Conservation (phyloP, 176 grass and related monocot species). For the Carex parvula region DNA sequence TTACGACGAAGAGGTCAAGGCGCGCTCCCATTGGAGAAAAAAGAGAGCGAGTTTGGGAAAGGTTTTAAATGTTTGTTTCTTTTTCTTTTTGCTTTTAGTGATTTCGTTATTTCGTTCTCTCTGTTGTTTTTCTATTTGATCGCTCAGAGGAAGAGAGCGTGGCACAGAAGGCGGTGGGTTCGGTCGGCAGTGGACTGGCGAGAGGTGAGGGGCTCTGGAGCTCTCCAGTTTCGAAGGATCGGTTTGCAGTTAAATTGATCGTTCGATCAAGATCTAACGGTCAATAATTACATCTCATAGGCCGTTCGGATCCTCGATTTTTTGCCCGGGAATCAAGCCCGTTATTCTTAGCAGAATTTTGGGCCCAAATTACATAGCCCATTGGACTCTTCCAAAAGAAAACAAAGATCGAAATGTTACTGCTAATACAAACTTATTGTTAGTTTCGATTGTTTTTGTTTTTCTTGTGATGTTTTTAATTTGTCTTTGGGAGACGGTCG, state of each 20-base stretch:
- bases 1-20: not conserved
- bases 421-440: too few species aligned
- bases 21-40: conserved; percentile 10
- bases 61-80: not conserved
- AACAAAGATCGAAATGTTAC: too few species aligned
- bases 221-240: not conserved
- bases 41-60: not conserved
- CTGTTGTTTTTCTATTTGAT: not conserved
- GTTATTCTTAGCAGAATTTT: not conserved
- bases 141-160: not conserved
- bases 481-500: too few species aligned
- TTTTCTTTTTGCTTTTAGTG: not conserved
- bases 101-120: not conserved
- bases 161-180: conserved; percentile 6
- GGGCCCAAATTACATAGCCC: not conserved
- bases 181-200: not conserved
- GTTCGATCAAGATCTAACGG: not conserved
- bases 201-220: conserved; percentile 18
- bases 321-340: not conserved
- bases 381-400: not conserved
- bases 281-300: not conserved
- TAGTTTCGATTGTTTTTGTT: too few species aligned
- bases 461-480: too few species aligned
- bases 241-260: not conserved
- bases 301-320: not conserved